Conservation (phyloP, 2,329 filamentous ascomycete genomes). For the Neopestalotiopsis sp. region DNA sequence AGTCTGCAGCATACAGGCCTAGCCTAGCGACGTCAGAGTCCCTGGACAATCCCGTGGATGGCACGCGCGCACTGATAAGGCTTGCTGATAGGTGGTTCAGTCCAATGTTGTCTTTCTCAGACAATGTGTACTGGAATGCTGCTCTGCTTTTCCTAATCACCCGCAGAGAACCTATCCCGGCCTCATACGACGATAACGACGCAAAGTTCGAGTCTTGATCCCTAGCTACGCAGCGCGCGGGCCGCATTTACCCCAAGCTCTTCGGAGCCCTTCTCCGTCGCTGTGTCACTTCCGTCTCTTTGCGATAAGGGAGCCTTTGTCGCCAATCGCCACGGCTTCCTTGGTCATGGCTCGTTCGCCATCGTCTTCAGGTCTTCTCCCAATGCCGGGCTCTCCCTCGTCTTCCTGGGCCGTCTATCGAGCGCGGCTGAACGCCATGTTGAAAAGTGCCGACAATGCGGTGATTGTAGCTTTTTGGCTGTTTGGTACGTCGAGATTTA, state of each 20-base stretch:
- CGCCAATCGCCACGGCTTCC: not conserved
- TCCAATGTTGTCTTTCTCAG: too few relatives aligned
- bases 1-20: too few relatives aligned
- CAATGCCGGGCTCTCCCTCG: slow-evolving; percentile 61
- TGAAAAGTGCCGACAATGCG: slow-evolving; percentile 71
- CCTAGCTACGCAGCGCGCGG: not conserved
- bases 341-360: slow-evolving; percentile 15
- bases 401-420: slow-evolving; percentile 78
- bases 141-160: too few relatives aligned
- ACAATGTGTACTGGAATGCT: too few relatives aligned
- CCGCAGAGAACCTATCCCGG: too few relatives aligned
- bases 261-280: not conserved
- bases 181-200: not conserved
- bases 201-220: not conserved
- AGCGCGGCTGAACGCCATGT: slow-evolving; percentile 66
- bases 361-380: slow-evolving; percentile 45
- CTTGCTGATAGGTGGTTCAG: too few relatives aligned
- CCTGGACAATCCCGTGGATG: too few relatives aligned
- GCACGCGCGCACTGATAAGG: too few relatives aligned
- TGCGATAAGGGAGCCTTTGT: slow-evolving; percentile 1
- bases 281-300: not conserved
- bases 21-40: too few relatives aligned
- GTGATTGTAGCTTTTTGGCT: slow-evolving; percentile 90
- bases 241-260: not conserved
- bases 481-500: slow-evolving; percentile 68